Evolutionary conservation across 2,329 filamentous ascomycete genomes (phyloP), one percentile per base, ranked within the genome.

Genomic region (Aspergillus sp.): DNA sequence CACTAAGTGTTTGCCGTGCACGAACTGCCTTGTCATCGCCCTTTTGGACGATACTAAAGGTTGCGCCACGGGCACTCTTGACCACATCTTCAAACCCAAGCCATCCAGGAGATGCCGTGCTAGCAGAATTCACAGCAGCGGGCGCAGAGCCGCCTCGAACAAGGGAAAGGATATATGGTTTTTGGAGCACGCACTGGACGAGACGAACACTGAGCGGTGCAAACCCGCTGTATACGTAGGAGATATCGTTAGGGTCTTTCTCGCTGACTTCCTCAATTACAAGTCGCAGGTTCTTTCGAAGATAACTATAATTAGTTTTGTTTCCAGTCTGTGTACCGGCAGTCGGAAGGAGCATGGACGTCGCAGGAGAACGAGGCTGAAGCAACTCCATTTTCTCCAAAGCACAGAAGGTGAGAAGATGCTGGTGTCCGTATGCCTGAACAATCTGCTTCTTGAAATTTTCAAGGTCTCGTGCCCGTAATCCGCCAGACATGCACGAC

Each of bases 171-270:
- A 98, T 73, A 53, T 90, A 87, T 44, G 88, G 82, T 66, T 98
- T 98, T 65, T 97, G 90, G 38, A 98, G 70, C 39, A 97, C 80
- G 61, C 88, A 93, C 66, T 98, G 94, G 5, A 98, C 85, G 5
- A 98, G 79, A 11, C 93, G 84, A 42, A 97, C 81, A 36, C 88
- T 95, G 9, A 98, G 77, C 0, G 93, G 94, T 5, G 94, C 93
- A 62, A 97, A 98, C 41, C 93, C 94, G 51, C 88, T 95, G 69
- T 97, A 98, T 8, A 96, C 90, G 59, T 98, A 98, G n/a, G 90
- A 86, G 48, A 97, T 85, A 57, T 98, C 93, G 58, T 93, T 88
- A 3, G 93, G 93, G 37, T 94, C 86, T 46, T 93, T 84, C 66
- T 98, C 93, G 61, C 95, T 90, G 33, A 98, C 91, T 63, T 97